phyloP scores from a whole-genome alignment of 345 rosid species.

The Populus deltoides region DNA sequence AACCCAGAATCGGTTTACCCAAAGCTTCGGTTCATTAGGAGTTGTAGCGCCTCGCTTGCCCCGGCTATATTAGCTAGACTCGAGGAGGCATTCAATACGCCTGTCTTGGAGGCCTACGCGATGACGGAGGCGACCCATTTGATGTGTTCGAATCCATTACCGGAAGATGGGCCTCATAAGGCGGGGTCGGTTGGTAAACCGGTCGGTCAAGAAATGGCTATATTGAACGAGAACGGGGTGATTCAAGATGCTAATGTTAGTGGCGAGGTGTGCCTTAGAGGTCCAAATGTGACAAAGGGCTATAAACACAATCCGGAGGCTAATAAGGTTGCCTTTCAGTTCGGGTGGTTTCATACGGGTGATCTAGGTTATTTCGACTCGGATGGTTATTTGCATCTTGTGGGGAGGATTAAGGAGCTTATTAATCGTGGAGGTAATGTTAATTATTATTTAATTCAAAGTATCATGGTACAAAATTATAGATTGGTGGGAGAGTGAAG shows the following conservation, averaged over 20 bases:
- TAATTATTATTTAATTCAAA: no score
- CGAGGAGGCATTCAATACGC: constrained; percentile 73
- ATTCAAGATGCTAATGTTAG: constrained; percentile 34
- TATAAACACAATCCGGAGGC: constrained; percentile 90
- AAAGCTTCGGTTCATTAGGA: constrained; percentile 71
- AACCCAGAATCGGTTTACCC: constrained; percentile 61
- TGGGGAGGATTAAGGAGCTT: constrained; percentile 95
- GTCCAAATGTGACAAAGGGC: constrained; percentile 81
- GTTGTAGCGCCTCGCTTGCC: constrained; percentile 87
- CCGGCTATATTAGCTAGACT: constrained; percentile 68
- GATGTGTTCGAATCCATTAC: constrained; percentile 80
- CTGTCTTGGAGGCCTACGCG: constrained; percentile 86
- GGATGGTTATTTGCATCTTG: constrained; percentile 84
- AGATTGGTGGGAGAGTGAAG: no score
- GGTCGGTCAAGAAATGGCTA: constrained; percentile 77
- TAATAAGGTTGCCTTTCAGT: constrained; percentile 70
- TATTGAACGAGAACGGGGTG: constrained; percentile 62
- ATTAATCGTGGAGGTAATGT: constrained; percentile 88
- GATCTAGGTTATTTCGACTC: constrained; percentile 74
- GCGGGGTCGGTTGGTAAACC: constrained; percentile 86
- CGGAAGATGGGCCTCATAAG: constrained; percentile 70
- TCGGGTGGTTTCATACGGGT: constrained; percentile 96
- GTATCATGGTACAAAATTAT: no score
- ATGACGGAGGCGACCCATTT: constrained; percentile 84
- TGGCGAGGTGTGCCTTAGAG: constrained; percentile 88